Evolutionary conservation across 306 rosid genomes (phyloP), one percentile per base, ranked within the genome.

Genomic region (Prunus davidiana): DNA sequence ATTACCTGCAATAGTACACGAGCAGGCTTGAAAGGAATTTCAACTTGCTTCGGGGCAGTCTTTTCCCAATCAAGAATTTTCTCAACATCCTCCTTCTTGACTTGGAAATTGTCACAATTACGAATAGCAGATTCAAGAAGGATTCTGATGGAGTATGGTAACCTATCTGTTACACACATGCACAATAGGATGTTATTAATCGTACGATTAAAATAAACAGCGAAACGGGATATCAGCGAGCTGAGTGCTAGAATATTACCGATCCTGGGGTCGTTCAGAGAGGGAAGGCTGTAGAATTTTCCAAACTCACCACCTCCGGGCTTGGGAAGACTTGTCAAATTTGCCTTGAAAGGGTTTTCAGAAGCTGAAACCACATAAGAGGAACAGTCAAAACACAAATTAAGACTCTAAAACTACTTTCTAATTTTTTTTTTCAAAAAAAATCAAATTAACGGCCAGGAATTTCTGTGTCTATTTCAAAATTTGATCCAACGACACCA

Each of bases 291-390:
- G 76, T 92, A 96, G 81, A 84, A 92, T 80, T 92, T 96, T 54
- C 99, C 99, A 67, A 84, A 96, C 86, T 92, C 97, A 38, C 99
- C 99, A 3, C 99, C 98, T 34, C 99, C 97, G 13, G 93, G 96
- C 87, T 91, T 96, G 5, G 98, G 97, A 38, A 96, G 98, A 84
- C 85, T 87, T 6, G 97, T 91, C 82, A 96, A 79, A 81, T 86
- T 91, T 67, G 64, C 91, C 87, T 96, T 88, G 92, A 92, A 96
- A 75, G 98, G 98, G 28, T 74, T 87, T 65, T 96, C 98, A 52
- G 86, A 61, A 81, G 98, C 98, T 96, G 87, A 60, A 74, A 75
- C 70, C 28, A 75, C 3, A 54, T 3, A 62, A 62, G 49, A 74
- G 28, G 51, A 76, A 32, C 38, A 34, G 71, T 74, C 80, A 80